Percentiles rank a stretch among this genome's conserved stretches.
Evolutionary conservation across 116 monocot genomes (phyloP).

Genomic region (Posidonia oceanica): DNA sequence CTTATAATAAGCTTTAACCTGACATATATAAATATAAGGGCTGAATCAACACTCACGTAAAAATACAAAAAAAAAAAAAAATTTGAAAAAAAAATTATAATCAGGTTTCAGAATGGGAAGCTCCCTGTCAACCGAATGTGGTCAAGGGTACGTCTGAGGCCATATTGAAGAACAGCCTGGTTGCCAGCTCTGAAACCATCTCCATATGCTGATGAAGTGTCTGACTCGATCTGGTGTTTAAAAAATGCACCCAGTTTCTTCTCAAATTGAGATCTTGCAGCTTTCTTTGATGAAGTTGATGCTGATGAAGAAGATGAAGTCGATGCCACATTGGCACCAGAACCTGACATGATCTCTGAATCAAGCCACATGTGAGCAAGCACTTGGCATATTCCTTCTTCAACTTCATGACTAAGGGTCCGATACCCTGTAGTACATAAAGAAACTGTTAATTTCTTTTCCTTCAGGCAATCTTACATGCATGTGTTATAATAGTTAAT

Average conservation of each 20-base stretch:
- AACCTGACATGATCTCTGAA: slow-evolving; percentile 57
- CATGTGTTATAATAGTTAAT: too few relatives aligned
- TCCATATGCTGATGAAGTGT: slow-evolving; percentile 53
- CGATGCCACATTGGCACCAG: slow-evolving; percentile 29
- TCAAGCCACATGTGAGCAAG: slow-evolving; percentile 90
- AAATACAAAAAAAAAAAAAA: background rate
- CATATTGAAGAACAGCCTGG: slow-evolving; percentile 42
- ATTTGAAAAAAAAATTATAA: background rate
- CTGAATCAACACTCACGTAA: too few relatives aligned
- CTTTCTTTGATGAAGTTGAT: slow-evolving; percentile 29
- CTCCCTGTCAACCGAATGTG: slow-evolving; percentile 61
- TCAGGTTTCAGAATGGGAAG: slow-evolving; percentile 42
- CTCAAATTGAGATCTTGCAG: slow-evolving; percentile 55
- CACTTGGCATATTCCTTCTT: slow-evolving; percentile 94
- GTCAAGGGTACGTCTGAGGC: slow-evolving; percentile 60
- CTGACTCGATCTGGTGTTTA: slow-evolving; percentile 71
- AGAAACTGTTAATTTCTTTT: too few relatives aligned
- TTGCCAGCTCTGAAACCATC: slow-evolving; percentile 71
- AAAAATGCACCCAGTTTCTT: slow-evolving; percentile 60
- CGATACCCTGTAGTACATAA: slow-evolving; percentile 34
- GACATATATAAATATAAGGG: too few relatives aligned
- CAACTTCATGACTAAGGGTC: slow-evolving; percentile 46
- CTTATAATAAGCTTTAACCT: background rate
- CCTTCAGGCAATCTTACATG: too few relatives aligned
- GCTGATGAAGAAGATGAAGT: slow-evolving; percentile 46